These are phyloP conservation scores for Myriosclerotinia scirpicola DNA, from an alignment of 2,329 filamentous ascomycete genomes.

Conservation along the genomic window DNA sequence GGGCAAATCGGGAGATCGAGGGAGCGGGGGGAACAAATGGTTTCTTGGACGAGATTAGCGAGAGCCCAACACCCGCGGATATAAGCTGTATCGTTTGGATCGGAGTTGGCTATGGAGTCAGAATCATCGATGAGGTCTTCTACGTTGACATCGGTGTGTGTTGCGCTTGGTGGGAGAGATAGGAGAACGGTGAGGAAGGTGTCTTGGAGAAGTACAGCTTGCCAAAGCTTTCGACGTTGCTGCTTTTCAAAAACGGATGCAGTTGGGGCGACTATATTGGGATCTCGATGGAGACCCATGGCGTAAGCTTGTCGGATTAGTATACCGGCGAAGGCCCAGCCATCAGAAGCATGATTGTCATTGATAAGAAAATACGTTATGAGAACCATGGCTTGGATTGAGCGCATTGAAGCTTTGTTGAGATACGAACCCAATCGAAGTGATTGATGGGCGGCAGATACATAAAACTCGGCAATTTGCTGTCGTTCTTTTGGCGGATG, in stretches of 20 bases:
- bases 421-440: slow-evolving; percentile 74
- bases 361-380: slow-evolving; percentile 83
- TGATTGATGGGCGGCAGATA: slow-evolving; percentile 76
- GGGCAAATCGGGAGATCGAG: slow-evolving; percentile 70
- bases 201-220: slow-evolving; percentile 77
- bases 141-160: slow-evolving; percentile 75
- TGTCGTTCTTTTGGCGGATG: slow-evolving; percentile 60
- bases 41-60: slow-evolving; percentile 75
- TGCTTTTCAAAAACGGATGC: slow-evolving; percentile 73
- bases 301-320: slow-evolving; percentile 76
- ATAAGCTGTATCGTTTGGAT: slow-evolving; percentile 67
- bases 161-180: slow-evolving; percentile 74
- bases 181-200: slow-evolving; percentile 78
- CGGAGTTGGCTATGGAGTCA: slow-evolving; percentile 55
- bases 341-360: slow-evolving; percentile 79
- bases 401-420: slow-evolving; percentile 69
- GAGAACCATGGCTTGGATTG: slow-evolving; percentile 79
- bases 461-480: slow-evolving; percentile 78
- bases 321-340: slow-evolving; percentile 79
- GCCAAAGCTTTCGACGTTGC: slow-evolving; percentile 76
- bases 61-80: slow-evolving; percentile 71
- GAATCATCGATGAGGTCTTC: slow-evolving; percentile 69
- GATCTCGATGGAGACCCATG: slow-evolving; percentile 77
- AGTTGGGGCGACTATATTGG: slow-evolving; percentile 68
- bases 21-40: slow-evolving; percentile 71